phyloP scores from a whole-genome alignment of 306 rosid genomes.

The Citrullus amarus region DNA sequence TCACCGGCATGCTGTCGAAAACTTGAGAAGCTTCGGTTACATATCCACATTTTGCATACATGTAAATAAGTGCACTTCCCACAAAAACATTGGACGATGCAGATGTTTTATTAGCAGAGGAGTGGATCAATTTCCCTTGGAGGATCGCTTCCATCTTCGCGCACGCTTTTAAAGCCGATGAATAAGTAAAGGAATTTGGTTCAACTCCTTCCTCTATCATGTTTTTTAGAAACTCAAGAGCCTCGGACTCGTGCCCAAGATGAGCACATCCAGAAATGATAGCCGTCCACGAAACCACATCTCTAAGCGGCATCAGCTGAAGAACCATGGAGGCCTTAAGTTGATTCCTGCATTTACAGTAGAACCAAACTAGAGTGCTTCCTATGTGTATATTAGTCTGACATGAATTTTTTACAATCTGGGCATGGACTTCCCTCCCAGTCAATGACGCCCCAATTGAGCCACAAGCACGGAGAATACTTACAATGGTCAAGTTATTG shows the following conservation, averaged over 20 bases:
- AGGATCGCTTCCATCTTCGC: conserved; percentile 43
- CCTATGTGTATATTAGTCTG: conserved; percentile 41
- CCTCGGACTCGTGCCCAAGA: conserved; percentile 62
- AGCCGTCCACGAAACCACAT: conserved; percentile 92
- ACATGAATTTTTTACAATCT: conserved; percentile 31
- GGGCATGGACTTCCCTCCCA: conserved; percentile 87
- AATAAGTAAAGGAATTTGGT: conserved; percentile 72
- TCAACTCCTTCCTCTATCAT: conserved; percentile 77
- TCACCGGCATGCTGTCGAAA: conserved; percentile 66
- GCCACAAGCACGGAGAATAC: conserved; percentile 78
- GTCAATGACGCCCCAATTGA: conserved; percentile 27
- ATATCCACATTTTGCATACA: conserved; percentile 81
- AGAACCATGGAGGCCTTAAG: conserved; percentile 51
- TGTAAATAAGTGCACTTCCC: conserved; percentile 60
- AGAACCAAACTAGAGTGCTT: conserved; percentile 87
- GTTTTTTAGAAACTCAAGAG: conserved; percentile 48
- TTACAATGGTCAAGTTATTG: conserved; percentile 53
- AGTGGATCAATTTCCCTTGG: conserved; percentile 64
- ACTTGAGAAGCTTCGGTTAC: conserved; percentile 63
- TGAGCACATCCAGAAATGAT: conserved; percentile 69
- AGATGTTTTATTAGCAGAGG: conserved; percentile 59
- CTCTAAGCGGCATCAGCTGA: conserved; percentile 59
- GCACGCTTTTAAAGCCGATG: conserved; percentile 80
- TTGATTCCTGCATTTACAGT: conserved; percentile 63
- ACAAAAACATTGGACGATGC: conserved; percentile 69